Conservation (phyloP, 441 rosid species). For the Erysimum pusillum region DNA sequence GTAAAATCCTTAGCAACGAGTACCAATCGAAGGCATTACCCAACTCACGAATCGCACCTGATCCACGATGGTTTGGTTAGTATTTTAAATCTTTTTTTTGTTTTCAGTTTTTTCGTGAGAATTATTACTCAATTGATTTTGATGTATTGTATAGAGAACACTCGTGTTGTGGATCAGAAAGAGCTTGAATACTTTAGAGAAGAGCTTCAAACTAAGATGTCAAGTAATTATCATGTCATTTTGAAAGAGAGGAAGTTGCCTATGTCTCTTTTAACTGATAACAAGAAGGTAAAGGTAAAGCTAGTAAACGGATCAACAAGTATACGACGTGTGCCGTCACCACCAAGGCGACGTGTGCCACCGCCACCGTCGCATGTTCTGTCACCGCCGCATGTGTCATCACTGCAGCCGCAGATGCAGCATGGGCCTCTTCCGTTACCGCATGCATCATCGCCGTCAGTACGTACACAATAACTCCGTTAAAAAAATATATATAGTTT, state of each 20-base stretch:
- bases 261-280: constrained; percentile 80
- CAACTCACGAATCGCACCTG: constrained; percentile 79
- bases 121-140: not conserved
- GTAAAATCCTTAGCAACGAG: constrained; percentile 72
- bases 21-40: constrained; percentile 84
- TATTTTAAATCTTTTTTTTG: not conserved
- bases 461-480: too few species aligned
- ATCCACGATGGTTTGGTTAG: constrained; percentile 93
- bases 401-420: too few species aligned
- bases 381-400: too few species aligned
- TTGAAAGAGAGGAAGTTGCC: constrained; percentile 87
- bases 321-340: too few species aligned
- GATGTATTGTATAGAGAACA: constrained; percentile 58
- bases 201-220: constrained; percentile 72
- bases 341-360: too few species aligned
- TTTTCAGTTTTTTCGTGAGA: not conserved
- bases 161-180: constrained; percentile 80
- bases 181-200: constrained; percentile 83
- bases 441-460: too few species aligned
- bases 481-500: too few species aligned
- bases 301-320: too few species aligned
- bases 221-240: constrained; percentile 77
- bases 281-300: constrained; percentile 62
- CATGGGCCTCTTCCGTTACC: too few species aligned
- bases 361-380: too few species aligned